A percentile compares a stretch with the other conserved stretches of the same genome.
Conservation (phyloP, 305 asterid genomes). For the Rubia peregrina region DNA sequence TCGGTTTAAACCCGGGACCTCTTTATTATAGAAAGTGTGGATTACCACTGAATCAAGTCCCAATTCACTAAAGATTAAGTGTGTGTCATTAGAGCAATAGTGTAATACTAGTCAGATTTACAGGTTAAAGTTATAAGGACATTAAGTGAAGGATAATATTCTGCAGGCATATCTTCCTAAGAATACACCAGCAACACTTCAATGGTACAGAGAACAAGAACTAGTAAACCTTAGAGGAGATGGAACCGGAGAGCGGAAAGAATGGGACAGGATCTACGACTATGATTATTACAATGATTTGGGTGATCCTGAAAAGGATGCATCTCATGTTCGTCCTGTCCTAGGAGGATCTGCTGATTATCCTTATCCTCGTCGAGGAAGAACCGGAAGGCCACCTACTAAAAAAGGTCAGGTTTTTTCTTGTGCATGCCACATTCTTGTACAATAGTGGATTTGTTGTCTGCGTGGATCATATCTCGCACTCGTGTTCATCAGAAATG, state of each 20-base stretch:
- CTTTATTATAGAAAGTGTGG: no score
- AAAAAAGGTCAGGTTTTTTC: conserved; percentile 34
- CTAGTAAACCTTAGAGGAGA: conserved; percentile 46
- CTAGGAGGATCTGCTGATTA: conserved; percentile 63
- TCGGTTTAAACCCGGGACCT: no score
- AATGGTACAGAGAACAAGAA: conserved; percentile 48
- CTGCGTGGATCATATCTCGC: background rate
- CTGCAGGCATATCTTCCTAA: conserved; percentile 55
- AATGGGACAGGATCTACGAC: conserved; percentile 76
- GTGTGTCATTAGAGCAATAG: no score
- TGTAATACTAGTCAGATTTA: background rate
- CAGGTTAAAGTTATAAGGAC: background rate
- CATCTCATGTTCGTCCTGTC: conserved; percentile 47
- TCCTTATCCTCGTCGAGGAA: conserved; percentile 82
- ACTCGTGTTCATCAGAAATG: background rate
- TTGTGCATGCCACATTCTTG: no score
- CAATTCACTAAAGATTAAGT: no score
- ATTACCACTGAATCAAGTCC: no score
- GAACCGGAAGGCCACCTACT: conserved; percentile 62
- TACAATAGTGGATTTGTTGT: no score
- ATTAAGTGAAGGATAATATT: background rate
- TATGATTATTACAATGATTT: conserved; percentile 66
- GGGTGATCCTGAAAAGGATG: conserved; percentile 57
- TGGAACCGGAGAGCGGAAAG: conserved; percentile 43
- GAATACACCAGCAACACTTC: conserved; percentile 51